Evolutionary conservation across 2,329 filamentous ascomycete genomes (phyloP).

Genomic region (Beauveria sp.): DNA sequence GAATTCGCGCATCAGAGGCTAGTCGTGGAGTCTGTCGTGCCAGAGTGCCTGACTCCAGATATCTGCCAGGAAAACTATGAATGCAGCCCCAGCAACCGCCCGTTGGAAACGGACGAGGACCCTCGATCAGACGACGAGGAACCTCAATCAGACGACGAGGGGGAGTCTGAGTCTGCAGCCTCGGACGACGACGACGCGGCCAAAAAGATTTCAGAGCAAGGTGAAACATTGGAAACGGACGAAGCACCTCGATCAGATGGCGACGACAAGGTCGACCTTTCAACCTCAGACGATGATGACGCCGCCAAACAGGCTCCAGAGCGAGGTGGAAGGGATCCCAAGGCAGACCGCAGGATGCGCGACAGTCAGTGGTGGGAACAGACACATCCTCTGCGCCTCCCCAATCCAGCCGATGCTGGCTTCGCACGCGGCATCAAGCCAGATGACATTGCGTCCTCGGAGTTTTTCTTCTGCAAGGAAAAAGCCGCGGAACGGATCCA

Average conservation of each 20-base stretch:
- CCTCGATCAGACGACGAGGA: no score
- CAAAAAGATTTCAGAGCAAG: conserved; percentile 12
- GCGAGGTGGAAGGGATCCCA: neutral
- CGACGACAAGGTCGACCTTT: no score
- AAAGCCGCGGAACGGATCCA: conserved; percentile 36
- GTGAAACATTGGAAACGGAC: conserved; percentile 17
- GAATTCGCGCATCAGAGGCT: conserved; percentile 20
- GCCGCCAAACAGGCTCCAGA: conserved; percentile 11
- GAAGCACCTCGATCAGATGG: conserved; percentile 7
- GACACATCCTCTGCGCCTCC: conserved; percentile 20
- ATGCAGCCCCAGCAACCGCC: conserved; percentile 17
- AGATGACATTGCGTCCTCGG: neutral
- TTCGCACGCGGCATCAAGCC: conserved; percentile 13
- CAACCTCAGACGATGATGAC: no score
- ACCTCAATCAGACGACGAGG: no score
- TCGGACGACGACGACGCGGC: no score
- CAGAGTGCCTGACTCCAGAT: neutral
- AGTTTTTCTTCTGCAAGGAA: conserved; percentile 17
- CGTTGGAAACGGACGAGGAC: conserved; percentile 15
- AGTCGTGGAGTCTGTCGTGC: neutral
- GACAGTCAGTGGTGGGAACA: conserved; percentile 19
- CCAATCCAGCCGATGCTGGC: neutral
- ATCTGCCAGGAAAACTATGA: neutral
- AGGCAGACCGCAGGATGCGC: neutral
- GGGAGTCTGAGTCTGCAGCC: no score